Conservation (phyloP, 2,329 filamentous ascomycete genomes). For the Fusarium metavorans region DNA sequence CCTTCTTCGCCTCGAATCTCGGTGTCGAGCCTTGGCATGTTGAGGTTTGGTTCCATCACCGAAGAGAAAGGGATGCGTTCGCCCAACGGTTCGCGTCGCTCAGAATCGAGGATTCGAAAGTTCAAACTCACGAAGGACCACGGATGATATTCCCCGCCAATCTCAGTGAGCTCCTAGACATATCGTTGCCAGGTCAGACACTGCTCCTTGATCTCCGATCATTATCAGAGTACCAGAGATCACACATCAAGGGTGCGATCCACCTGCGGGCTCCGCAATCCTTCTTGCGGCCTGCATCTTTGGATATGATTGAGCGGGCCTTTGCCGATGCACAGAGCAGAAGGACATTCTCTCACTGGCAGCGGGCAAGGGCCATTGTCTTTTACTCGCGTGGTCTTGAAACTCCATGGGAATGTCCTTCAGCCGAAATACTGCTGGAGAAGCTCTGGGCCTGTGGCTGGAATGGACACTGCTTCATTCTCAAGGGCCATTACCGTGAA, state of each 20-base stretch:
- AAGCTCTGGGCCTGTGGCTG: slow-evolving; percentile 62
- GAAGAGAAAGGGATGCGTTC: slow-evolving; percentile 62
- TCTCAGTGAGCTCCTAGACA: slow-evolving; percentile 63
- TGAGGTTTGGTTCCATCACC: slow-evolving; percentile 68
- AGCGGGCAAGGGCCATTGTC: slow-evolving; percentile 60
- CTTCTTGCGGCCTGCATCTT: slow-evolving; percentile 60
- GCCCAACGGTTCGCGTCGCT: slow-evolving; percentile 59
- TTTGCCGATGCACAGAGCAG: slow-evolving; percentile 63
- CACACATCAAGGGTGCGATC: slow-evolving; percentile 64
- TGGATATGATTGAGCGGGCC: slow-evolving; percentile 64
- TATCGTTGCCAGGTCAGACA: slow-evolving; percentile 59
- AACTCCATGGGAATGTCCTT: slow-evolving; percentile 63
- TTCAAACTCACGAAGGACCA: slow-evolving; percentile 48
- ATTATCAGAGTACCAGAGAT: slow-evolving; percentile 59
- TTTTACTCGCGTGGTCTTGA: slow-evolving; percentile 66
- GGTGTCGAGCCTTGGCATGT: slow-evolving; percentile 64
- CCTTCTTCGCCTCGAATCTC: slow-evolving; percentile 66
- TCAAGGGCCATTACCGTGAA: slow-evolving; percentile 68
- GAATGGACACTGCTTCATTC: slow-evolving; percentile 64
- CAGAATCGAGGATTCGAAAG: slow-evolving; percentile 52
- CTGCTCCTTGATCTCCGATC: slow-evolving; percentile 65
- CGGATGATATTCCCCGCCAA: slow-evolving; percentile 65
- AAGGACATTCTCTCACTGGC: slow-evolving; percentile 60
- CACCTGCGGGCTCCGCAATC: slow-evolving; percentile 63
- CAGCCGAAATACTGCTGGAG: slow-evolving; percentile 57